Evolutionary conservation across 805 yeast genomes (phyloP).

Genomic region (Suhomyces xylopsoci): DNA sequence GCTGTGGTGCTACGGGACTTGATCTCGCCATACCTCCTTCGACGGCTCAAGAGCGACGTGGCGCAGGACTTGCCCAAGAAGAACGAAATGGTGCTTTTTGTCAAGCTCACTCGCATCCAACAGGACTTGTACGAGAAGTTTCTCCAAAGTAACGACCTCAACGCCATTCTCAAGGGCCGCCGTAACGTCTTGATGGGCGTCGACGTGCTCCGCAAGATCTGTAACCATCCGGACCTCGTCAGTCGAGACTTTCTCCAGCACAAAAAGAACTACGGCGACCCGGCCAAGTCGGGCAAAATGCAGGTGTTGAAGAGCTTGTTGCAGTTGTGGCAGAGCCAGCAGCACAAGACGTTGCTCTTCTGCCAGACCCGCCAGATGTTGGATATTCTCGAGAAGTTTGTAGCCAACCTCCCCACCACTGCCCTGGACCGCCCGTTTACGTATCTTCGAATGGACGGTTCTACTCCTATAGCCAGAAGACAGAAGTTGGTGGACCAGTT

Average conservation of each 20-base stretch:
- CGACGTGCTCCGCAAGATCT: constrained; percentile 83
- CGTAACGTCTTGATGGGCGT: constrained; percentile 86
- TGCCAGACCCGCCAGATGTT: constrained; percentile 94
- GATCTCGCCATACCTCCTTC: constrained; percentile 81
- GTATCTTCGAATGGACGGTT: constrained; percentile 90
- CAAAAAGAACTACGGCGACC: constrained; percentile 52
- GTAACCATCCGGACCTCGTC: constrained; percentile 92
- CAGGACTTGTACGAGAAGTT: constrained; percentile 71
- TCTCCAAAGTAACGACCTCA: constrained; percentile 70
- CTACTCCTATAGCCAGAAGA: constrained; percentile 74
- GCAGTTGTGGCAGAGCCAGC: constrained; percentile 71
- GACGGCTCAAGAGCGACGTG: constrained; percentile 89
- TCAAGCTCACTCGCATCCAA: constrained; percentile 77
- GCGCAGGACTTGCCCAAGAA: constrained; percentile 93
- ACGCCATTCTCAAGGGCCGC: constrained; percentile 68
- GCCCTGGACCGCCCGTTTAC: constrained; percentile 26
- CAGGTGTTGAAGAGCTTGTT: constrained; percentile 79
- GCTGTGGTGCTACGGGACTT: constrained; percentile 87
- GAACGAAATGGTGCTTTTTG: constrained; percentile 90
- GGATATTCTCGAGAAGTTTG: constrained; percentile 73
- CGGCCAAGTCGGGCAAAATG: constrained; percentile 78
- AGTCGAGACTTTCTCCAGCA: constrained; percentile 37
- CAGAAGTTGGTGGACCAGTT: constrained; percentile 80
- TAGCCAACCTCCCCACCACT: constrained; percentile 36
- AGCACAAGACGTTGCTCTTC: constrained; percentile 79